Conservation (phyloP, 1,284 basidiomycete species). For the Ceratobasidium theobromae region DNA sequence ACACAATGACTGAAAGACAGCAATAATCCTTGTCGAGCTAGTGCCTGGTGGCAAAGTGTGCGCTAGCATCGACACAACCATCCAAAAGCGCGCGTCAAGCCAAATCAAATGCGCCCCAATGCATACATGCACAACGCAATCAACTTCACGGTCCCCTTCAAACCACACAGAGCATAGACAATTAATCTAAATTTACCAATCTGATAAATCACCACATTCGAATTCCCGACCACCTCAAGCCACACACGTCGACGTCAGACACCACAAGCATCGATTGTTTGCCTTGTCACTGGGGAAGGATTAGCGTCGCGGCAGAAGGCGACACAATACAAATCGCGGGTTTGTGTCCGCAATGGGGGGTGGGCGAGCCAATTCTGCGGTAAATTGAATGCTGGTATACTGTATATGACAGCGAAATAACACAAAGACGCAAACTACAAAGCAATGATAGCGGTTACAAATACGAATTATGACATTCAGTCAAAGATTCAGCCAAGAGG, state of each 20-base stretch:
- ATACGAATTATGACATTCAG: too few species aligned
- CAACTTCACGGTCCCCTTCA: too few species aligned
- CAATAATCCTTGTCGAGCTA: not conserved
- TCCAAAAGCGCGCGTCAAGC: constrained; percentile 12
- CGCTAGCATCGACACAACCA: not conserved
- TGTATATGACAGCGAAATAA: too few species aligned
- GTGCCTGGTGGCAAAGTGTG: not conserved
- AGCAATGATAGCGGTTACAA: too few species aligned
- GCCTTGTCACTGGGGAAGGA: not conserved
- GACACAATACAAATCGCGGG: not conserved
- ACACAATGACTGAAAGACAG: not conserved
- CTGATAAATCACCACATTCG: constrained; percentile 13
- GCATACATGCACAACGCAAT: not conserved
- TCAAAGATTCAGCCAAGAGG: not conserved
- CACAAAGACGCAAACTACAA: too few species aligned
- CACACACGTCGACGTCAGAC: constrained; percentile 18
- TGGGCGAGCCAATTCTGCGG: too few species aligned
- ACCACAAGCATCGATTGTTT: not conserved
- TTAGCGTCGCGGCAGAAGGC: not conserved
- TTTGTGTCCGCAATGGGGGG: too few species aligned
- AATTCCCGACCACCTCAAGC: not conserved
- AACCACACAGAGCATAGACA: not conserved
- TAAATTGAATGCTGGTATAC: too few species aligned
- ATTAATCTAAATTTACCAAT: not conserved
- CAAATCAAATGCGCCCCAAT: not conserved